A percentile compares a stretch with the other conserved stretches of the same genome.
phyloP scores from a whole-genome alignment of 2,329 filamentous ascomycete species.

The Fusarium palustre region DNA sequence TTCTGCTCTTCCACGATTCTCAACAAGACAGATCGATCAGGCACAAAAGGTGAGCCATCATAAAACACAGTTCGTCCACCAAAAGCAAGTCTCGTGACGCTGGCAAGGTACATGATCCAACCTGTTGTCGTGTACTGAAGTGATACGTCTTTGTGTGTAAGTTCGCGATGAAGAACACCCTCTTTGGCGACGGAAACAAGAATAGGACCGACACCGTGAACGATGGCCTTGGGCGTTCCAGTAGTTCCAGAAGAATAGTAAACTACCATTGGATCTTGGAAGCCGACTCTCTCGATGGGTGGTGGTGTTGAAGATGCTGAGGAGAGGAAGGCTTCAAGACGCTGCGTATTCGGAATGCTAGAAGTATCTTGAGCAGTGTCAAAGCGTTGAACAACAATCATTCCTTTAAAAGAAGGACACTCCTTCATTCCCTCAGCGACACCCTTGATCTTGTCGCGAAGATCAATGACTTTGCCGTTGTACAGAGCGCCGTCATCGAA shows the following conservation, averaged over 20 bases:
- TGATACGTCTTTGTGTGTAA: constrained; percentile 55
- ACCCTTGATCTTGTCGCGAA: constrained; percentile 78
- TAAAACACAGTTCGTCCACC: constrained; percentile 78
- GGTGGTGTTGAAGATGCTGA: constrained; percentile 52
- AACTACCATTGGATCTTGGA: constrained; percentile 81
- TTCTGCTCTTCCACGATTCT: constrained; percentile 70
- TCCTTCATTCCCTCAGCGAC: constrained; percentile 74
- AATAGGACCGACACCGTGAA: constrained; percentile 77
- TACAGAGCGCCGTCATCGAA: constrained; percentile 85
- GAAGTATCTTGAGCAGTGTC: constrained; percentile 68
- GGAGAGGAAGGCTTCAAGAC: constrained; percentile 59
- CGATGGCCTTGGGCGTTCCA: constrained; percentile 85
- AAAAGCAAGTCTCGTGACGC: constrained; percentile 67
- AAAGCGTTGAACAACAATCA: constrained; percentile 77
- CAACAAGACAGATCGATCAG: constrained; percentile 72
- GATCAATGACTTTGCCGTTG: constrained; percentile 79
- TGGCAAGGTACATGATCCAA: constrained; percentile 88
- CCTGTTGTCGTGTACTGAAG: constrained; percentile 75
- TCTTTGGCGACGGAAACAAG: constrained; percentile 71
- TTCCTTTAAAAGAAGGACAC: constrained; percentile 69
- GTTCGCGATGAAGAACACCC: constrained; percentile 61
- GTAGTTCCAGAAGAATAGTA: constrained; percentile 87
- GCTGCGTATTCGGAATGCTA: constrained; percentile 60
- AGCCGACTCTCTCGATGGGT: constrained; percentile 71
- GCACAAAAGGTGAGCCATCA: constrained; percentile 83